Conservation (phyloP, 768 basidiomycete species). For the Mycena amicta region DNA sequence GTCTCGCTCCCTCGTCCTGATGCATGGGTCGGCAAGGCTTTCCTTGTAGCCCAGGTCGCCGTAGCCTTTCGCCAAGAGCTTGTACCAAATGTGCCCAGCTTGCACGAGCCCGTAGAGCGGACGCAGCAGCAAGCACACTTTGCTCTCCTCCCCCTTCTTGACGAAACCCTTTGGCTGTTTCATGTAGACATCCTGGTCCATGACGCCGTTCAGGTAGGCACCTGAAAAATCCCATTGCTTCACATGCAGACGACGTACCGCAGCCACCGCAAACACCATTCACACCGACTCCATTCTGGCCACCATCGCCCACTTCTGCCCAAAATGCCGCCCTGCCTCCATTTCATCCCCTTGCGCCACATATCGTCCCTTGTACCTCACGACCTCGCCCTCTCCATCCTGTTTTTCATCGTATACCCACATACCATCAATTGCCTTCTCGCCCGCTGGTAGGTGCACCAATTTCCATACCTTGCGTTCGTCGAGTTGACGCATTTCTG, state of each 20-base stretch:
- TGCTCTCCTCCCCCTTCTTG: conserved; percentile 15
- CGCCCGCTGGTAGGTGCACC: conserved; percentile 6
- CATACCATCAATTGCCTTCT: conserved; percentile 23
- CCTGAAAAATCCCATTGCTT: conserved; percentile 9
- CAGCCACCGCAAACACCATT: conserved; percentile 13
- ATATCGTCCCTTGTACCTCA: conserved; percentile 40
- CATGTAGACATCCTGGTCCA: conserved; percentile 9
- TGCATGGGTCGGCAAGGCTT: conserved; percentile 7
- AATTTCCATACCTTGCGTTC: conserved; percentile 6
- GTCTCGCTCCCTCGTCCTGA: background rate
- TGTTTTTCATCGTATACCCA: conserved; percentile 44
- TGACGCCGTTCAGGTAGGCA: conserved; percentile 6
- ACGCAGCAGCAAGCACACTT: conserved; percentile 8
- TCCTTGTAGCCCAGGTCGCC: conserved; percentile 11
- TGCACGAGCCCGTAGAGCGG: conserved; percentile 8
- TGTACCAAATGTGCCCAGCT: conserved; percentile 5
- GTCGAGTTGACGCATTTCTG: conserved; percentile 8
- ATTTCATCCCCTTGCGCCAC: conserved; percentile 36
- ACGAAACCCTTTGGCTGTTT: conserved; percentile 8
- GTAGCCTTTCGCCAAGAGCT: background rate
- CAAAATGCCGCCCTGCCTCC: conserved; percentile 3
- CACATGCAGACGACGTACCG: background rate
- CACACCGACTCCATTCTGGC: conserved; percentile 13
- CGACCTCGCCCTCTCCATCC: conserved; percentile 33
- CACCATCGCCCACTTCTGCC: conserved; percentile 15